These are phyloP conservation scores for Anastatica hierochuntica DNA, from an alignment of 345 rosid species.

Conservation along the genomic window DNA sequence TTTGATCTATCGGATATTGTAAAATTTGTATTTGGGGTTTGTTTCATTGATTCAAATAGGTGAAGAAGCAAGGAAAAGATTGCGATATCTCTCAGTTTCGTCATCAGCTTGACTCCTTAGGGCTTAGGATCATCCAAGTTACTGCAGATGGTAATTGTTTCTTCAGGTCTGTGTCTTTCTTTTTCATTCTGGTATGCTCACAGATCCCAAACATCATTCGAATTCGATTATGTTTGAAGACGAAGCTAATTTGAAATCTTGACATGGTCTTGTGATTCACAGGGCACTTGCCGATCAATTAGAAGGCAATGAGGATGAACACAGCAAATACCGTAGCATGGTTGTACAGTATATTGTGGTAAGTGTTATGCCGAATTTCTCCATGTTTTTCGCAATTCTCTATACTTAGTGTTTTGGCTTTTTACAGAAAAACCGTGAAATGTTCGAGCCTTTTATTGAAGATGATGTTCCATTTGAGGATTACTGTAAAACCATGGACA, in stretches of 20 bases:
- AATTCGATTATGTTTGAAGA: too few species aligned
- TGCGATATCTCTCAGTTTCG: slow-evolving; percentile 48
- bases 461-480: slow-evolving; percentile 87
- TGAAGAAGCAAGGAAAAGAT: slow-evolving; percentile 65
- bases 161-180: slow-evolving; percentile 64
- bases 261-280: too few species aligned
- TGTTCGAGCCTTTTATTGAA: slow-evolving; percentile 86
- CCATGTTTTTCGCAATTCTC: not conserved
- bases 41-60: slow-evolving; percentile 30
- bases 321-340: slow-evolving; percentile 61
- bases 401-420: not conserved
- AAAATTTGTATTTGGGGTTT: not conserved
- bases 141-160: slow-evolving; percentile 94
- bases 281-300: slow-evolving; percentile 91
- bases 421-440: slow-evolving; percentile 57
- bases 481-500: slow-evolving; percentile 69
- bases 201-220: too few species aligned
- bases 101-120: slow-evolving; percentile 59
- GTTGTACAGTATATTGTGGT: slow-evolving; percentile 69
- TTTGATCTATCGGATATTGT: not conserved
- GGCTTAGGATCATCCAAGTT: slow-evolving; percentile 61
- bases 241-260: too few species aligned
- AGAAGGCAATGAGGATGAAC: slow-evolving; percentile 74
- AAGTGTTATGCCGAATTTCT: slow-evolving; percentile 8
- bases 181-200: too few species aligned